Evolutionary conservation across 2,329 filamentous ascomycete genomes (phyloP).

Genomic region (Arthroderma sp.): DNA sequence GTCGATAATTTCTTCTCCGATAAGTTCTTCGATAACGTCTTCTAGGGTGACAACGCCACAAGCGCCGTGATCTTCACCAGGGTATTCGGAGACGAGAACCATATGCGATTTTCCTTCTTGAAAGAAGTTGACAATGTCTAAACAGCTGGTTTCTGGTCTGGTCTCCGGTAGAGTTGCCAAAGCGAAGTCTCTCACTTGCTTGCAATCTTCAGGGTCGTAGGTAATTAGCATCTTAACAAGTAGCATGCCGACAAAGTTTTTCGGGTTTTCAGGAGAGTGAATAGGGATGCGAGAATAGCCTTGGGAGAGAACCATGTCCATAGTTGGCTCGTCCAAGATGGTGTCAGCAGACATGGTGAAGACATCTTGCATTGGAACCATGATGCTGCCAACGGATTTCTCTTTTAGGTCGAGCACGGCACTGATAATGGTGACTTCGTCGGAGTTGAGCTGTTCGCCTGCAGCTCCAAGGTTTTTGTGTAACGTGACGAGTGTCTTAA

Average conservation of each 20-base stretch:
- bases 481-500: constrained; percentile 90
- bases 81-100: constrained; percentile 84
- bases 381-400: constrained; percentile 86
- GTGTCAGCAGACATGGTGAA: constrained; percentile 96
- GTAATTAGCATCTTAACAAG: constrained; percentile 98
- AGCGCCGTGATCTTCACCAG: constrained; percentile 81
- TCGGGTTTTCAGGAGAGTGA: constrained; percentile 66
- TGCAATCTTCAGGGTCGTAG: constrained; percentile 88
- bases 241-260: constrained; percentile 94
- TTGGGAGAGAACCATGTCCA: constrained; percentile 83
- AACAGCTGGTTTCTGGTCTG: constrained; percentile 82
- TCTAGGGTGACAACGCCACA: constrained; percentile 90
- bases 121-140: constrained; percentile 99
- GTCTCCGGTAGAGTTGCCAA: constrained; percentile 92
- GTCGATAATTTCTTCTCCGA: constrained; percentile 98
- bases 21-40: constrained; percentile 96
- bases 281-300: constrained; percentile 96
- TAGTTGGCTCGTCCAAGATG: constrained; percentile 80
- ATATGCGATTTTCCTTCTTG: constrained; percentile 99
- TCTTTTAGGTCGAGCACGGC: constrained; percentile 93
- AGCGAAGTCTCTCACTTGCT: constrained; percentile 76
- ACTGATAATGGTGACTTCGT: constrained; percentile 97
- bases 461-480: constrained; percentile 73
- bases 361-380: constrained; percentile 97
- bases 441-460: constrained; percentile 78